Base-by-base conservation (phyloP, 768 basidiomycete genomes). In the Tulasnella sp. region DNA sequence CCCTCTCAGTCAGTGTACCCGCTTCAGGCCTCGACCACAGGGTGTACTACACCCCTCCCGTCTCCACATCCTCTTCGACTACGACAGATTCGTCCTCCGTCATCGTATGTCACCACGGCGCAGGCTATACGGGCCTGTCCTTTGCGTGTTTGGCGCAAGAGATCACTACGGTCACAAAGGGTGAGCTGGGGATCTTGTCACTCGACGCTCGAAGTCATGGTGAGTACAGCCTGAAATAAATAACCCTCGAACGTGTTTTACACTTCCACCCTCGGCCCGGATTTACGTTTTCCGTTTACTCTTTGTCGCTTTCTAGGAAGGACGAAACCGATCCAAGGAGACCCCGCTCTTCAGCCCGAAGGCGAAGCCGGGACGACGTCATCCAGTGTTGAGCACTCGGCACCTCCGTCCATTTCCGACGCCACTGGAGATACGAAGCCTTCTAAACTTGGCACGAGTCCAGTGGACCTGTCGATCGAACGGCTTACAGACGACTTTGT, bases 31-130 rank as follows among this genome's bases (percentile, higher is more conserved):
- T 94, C 5, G 90, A 92, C 71, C 89, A 90, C 81, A 88, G 96
- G 40, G 91, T 90, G 13, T 98, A 98, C 84, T 93, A 96, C 83
- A 92, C 94, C 0, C 88, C 92, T 1, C 90, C 95, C 1, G 83
- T 85, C 40, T 80, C 85, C 26, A 85, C 87, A 74, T 88, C 29
- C 48, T 35, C 61, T 55, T 29, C 10, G 81, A 77, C 16, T 0
- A 87, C 86, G 0, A 15, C 69, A 18, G 23, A 26, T 37, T 61
- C 51, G 26, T 57, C 75, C 23, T 91, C 92, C 0, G 90, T 97
- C 3, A 89, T 99, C 83, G 88, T 98, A 6, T 96, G 94, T 84
- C 96, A 98, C 82, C 97, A 99, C 81, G 98, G 98, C 0, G 97
- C 95, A 0, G 98, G 98, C 40, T 95, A 95, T 82, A 91, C 92